Conservation (phyloP, 108 stramenopile species). For the Skeletonema tropicum region DNA sequence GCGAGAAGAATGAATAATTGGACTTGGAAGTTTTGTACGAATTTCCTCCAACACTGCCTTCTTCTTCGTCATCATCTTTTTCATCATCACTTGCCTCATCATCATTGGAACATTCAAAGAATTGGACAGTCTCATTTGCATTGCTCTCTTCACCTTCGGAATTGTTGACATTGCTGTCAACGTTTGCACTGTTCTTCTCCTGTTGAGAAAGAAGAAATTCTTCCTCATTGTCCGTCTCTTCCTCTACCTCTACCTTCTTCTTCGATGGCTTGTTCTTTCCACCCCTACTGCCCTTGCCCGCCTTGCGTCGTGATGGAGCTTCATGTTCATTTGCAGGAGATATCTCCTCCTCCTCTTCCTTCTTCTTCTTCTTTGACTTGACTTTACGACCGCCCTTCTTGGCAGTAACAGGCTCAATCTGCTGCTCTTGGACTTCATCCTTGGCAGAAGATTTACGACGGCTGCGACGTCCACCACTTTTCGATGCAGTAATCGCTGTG, state of each 20-base stretch:
- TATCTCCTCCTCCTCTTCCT: background rate
- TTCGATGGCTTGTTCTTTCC: background rate
- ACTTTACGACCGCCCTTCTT: background rate
- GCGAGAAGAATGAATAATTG: background rate
- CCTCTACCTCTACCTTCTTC: background rate
- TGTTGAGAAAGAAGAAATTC: background rate
- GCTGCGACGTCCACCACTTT: background rate
- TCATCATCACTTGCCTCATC: conserved; percentile 1
- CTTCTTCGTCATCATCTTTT: background rate
- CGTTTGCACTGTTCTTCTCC: background rate
- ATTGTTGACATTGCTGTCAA: no score
- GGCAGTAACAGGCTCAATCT: background rate
- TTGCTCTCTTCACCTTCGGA: conserved; percentile 5
- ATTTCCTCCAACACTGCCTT: background rate
- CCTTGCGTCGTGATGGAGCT: background rate
- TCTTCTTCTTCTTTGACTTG: background rate
- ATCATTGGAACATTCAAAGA: background rate
- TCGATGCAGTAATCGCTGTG: background rate
- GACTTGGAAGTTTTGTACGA: background rate
- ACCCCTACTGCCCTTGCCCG: background rate
- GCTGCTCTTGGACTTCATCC: background rate
- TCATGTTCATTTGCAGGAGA: background rate
- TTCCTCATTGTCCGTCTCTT: background rate
- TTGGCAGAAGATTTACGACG: conserved; percentile 1
- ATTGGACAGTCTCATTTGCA: background rate